phyloP scores from a whole-genome alignment of 345 rosid species.

The Erucastrum elatum region DNA sequence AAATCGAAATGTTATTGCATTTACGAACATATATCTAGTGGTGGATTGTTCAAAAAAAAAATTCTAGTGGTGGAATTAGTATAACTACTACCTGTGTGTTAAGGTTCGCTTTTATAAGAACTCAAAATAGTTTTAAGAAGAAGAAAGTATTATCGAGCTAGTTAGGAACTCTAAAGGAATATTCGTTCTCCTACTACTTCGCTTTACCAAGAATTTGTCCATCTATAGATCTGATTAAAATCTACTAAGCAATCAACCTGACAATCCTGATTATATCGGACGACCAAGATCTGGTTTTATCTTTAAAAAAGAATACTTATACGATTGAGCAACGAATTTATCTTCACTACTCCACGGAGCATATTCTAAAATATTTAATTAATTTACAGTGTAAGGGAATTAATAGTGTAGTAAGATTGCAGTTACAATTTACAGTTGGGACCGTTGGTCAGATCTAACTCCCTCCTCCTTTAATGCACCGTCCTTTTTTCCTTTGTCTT shows the following conservation, averaged over 20 bases:
- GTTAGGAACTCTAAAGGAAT: neutral
- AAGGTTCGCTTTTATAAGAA: neutral
- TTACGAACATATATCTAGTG: neutral
- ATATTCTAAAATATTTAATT: neutral
- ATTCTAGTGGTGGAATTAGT: neutral
- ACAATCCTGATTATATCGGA: neutral
- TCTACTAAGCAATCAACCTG: constrained; percentile 9
- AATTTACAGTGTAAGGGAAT: neutral
- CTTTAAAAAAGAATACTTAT: neutral
- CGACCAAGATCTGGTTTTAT: constrained; percentile 12
- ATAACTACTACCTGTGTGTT: neutral
- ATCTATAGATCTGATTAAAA: neutral
- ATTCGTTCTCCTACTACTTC: neutral
- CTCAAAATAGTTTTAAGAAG: neutral
- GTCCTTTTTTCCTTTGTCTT: constrained; percentile 8
- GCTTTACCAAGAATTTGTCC: neutral
- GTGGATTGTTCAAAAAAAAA: no score
- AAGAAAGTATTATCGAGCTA: neutral
- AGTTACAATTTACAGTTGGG: constrained; percentile 37
- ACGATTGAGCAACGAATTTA: neutral
- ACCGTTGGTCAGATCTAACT: constrained; percentile 34
- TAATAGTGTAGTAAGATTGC: neutral
- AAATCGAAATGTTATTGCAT: neutral
- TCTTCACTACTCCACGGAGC: neutral
- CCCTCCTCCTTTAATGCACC: constrained; percentile 43